A percentile compares a stretch with the other conserved stretches of the same genome.
These are phyloP conservation scores for Chlamydomonas urium DNA, from an alignment of 139 green algal species.

Conservation along the genomic window DNA sequence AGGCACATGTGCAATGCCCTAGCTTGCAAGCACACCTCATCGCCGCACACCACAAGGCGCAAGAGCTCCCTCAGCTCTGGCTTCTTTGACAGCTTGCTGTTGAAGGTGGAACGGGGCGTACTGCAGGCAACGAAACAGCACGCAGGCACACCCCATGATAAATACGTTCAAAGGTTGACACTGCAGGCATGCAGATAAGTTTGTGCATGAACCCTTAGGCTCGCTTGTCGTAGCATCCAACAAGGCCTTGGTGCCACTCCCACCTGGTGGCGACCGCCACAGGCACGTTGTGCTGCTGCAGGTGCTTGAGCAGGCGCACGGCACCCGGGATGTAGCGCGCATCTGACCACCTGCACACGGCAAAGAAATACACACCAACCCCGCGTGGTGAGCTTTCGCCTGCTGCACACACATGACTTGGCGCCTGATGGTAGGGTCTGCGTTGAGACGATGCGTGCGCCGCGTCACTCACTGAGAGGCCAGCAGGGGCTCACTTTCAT, in stretches of 20 bases:
- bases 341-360: slow-evolving; percentile 38
- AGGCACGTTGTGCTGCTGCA: slow-evolving; percentile 46
- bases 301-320: slow-evolving; percentile 67
- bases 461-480: background rate
- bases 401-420: background rate
- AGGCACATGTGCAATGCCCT: background rate
- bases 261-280: slow-evolving; percentile 72
- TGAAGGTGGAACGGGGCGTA: slow-evolving; percentile 55
- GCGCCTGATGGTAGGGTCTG: background rate
- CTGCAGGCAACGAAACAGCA: too few species aligned
- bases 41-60: slow-evolving; percentile 55
- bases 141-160: too few species aligned
- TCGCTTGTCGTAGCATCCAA: too few species aligned
- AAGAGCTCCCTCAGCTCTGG: slow-evolving; percentile 35
- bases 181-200: too few species aligned
- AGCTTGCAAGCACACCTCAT: slow-evolving; percentile 47
- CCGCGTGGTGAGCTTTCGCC: background rate
- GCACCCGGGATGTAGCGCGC: slow-evolving; percentile 78
- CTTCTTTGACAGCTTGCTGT: slow-evolving; percentile 52
- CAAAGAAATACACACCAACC: background rate
- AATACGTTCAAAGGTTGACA: too few species aligned
- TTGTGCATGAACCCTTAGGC: too few species aligned
- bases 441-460: background rate
- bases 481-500: slow-evolving; percentile 53
- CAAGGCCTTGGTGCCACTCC: too few species aligned